Base-by-base conservation (phyloP, 2,329 filamentous ascomycete genomes). In the Westerdykella sp. region DNA sequence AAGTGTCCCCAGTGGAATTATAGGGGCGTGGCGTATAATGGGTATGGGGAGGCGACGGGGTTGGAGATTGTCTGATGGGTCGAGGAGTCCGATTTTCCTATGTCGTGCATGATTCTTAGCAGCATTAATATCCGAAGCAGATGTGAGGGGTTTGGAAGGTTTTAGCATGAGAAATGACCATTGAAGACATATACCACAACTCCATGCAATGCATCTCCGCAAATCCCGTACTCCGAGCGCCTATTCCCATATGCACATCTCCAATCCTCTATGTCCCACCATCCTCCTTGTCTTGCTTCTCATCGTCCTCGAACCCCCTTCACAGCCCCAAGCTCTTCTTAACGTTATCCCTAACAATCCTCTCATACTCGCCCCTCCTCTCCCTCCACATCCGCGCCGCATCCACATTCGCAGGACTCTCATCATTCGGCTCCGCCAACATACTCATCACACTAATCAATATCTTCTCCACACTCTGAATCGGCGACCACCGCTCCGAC, bases 401-500 rank as follows among this genome's bases (percentile, higher is more conserved):
- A 72, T 97, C 91, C 22, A 96, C 81, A 64, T 98, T 97, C 39
- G 93, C 93, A 0, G 93, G 88, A 56, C 85, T 91, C 75, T 97
- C 93, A 61, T 95, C 88, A 65, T 98, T 98, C 39, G 93, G 93
- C 60, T 85, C 85, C 50, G 87, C 83, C 51, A 98, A 81, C 73
- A 98, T 83, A 66, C 86, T 93, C 65, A 98, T 94, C 28, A 95
- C 90, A 58, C 83, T 89, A 25, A 98, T 71, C 38, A 98, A 73
- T 49, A 98, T 97, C 16, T 89, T 95, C 75, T 96, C 91, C 41
- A 91, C 90, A 11, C 85, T 90, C 69, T 97, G 93, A 2, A 97
- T 91, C 22, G 93, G 93, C 46, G 80, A 86, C 93, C 93, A 98
- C 47, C 93, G 81, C 75, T 98, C 93, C 23, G 81, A 77, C 13